These are phyloP conservation scores for Pyrus bretschneideri DNA, from an alignment of 306 rosid species.

Conservation along the genomic window DNA sequence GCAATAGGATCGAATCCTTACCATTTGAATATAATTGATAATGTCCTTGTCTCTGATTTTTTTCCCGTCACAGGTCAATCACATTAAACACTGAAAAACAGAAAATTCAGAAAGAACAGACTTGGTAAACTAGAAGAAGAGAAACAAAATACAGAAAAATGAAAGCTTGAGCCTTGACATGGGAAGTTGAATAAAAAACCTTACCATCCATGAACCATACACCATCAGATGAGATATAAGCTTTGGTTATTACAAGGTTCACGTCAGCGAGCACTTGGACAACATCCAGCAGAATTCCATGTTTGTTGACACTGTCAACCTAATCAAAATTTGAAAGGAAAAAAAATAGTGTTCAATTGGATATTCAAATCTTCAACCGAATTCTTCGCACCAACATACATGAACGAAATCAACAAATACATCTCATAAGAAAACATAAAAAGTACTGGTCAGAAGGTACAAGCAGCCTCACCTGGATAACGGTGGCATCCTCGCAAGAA, in stretches of 20 bases:
- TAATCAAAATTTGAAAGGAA: constrained; percentile 9
- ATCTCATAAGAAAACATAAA: neutral
- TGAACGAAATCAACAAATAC: neutral
- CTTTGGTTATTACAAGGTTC: constrained; percentile 73
- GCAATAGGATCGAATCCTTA: constrained; percentile 15
- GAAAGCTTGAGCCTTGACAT: neutral
- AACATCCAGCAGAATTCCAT: constrained; percentile 82
- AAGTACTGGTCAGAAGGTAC: neutral
- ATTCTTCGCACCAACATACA: neutral
- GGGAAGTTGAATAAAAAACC: constrained; percentile 7
- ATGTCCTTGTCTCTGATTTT: constrained; percentile 83
- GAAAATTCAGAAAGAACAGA: neutral
- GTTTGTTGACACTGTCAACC: constrained; percentile 93
- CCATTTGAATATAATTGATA: constrained; percentile 75
- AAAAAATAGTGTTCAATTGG: neutral
- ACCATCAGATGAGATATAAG: constrained; percentile 89
- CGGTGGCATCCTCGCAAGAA: constrained; percentile 67
- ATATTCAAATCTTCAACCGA: neutral
- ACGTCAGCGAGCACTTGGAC: constrained; percentile 87
- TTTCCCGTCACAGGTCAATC: constrained; percentile 60
- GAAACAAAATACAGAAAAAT: constrained; percentile 2
- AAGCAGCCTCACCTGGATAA: constrained; percentile 52
- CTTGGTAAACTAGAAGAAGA: neutral
- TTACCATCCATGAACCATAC: constrained; percentile 98
- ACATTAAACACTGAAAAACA: constrained; percentile 72